A percentile compares a stretch with the other conserved stretches of the same genome.
Conservation (phyloP, 148 eudicot genomes). For the Drosera capensis region DNA sequence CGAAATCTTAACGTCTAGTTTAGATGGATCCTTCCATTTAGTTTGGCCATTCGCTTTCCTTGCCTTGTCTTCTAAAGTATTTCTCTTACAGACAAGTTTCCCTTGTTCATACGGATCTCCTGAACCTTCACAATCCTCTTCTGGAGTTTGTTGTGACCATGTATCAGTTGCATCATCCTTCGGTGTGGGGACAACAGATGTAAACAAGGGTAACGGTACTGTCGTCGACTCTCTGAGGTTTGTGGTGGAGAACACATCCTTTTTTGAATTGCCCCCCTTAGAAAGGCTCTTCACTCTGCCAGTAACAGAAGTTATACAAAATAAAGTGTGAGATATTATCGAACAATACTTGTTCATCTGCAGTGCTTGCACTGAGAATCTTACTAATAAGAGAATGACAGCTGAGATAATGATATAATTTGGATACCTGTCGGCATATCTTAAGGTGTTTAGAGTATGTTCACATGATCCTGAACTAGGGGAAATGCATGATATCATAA, state of each 20-base stretch:
- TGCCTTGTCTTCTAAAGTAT: conserved; percentile 35
- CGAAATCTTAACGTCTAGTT: conserved; percentile 26
- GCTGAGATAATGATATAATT: not conserved
- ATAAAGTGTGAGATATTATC: not conserved
- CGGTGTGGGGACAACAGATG: conserved; percentile 26
- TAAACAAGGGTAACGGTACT: conserved; percentile 38
- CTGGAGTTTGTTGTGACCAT: conserved; percentile 47
- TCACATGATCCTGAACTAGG: conserved; percentile 94
- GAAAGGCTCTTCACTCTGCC: conserved; percentile 94
- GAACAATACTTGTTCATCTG: not conserved
- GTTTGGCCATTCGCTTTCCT: conserved; percentile 39
- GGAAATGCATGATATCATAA: conserved; percentile 97
- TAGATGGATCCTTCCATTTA: conserved; percentile 51
- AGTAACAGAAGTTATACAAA: not conserved
- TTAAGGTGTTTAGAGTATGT: conserved; percentile 87
- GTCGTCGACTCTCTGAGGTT: conserved; percentile 68
- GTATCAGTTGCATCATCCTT: conserved; percentile 51
- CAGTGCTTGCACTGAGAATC: not conserved
- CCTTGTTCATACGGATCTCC: conserved; percentile 63
- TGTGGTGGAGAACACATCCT: conserved; percentile 41
- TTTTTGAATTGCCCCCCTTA: conserved; percentile 67
- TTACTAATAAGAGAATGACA: not conserved
- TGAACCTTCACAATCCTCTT: conserved; percentile 49
- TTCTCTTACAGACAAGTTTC: conserved; percentile 47
- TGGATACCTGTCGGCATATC: conserved; percentile 93